Evolutionary conservation across 768 basidiomycete genomes (phyloP), one percentile per base, ranked within the genome.

Genomic region (Boletus eberwhitei): DNA sequence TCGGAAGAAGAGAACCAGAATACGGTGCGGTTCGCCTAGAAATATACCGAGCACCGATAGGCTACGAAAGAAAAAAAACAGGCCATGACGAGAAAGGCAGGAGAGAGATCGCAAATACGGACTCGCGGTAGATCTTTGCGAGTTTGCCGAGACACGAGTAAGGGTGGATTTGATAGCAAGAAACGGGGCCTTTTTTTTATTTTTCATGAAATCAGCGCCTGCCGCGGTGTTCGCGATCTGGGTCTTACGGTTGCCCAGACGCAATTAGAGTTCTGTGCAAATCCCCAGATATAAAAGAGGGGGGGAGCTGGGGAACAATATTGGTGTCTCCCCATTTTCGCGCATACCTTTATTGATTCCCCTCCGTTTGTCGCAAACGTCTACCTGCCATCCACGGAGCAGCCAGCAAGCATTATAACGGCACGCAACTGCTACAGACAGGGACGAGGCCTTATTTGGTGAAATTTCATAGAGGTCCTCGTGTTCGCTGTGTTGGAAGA

Each of bases 11-110:
- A 59, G 71, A 68, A 59, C 67, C 53, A 64, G 61, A 66, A 63
- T 62, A 78, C 77, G 78, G 81, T 71, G 71, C 77, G 80, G 76
- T 72, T 60, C 58, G 60, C 67, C 64, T 71, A 65, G 66, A 70
- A 70, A 74, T 73, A 72, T 63, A 64, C 67, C 68, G 64, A 63
- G 60, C 52, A 72, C 73, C 71, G 76, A 77, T 74, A 75, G 73
- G 74, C 50, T 64, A 63, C 1, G 24, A 24, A 24, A 24, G n/a
- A n/a, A 68, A 58, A 64, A 64, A 70, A 66, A 54, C 59, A 59
- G 58, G 58, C 41, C 53, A 49, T 61, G 55, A 71, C 66, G 60
- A 67, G 69, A 72, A 71, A 70, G 66, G 63, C 40, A 69, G 62
- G 46, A 31, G 41, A 24, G 36, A 58, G 69, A 63, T 67, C 67